Conservation (phyloP, 2,329 filamentous ascomycete species). For the Myriosclerotinia curreyana region DNA sequence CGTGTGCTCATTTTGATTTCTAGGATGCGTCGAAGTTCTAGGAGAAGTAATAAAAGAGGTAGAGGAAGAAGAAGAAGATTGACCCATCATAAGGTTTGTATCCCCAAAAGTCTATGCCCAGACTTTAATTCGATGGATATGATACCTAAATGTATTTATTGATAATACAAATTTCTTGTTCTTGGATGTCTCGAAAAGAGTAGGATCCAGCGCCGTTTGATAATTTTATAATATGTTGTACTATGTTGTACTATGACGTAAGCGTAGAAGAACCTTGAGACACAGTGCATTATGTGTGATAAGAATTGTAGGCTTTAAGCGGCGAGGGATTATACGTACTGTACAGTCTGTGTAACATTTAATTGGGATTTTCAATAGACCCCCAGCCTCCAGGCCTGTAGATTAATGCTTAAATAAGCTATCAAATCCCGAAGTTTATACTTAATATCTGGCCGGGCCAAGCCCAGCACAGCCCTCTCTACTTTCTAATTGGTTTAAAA, state of each 20-base stretch:
- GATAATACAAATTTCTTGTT: slow-evolving; percentile 9
- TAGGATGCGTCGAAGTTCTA: neutral
- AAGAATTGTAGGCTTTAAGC: slow-evolving; percentile 6
- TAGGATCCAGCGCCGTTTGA: slow-evolving; percentile 19
- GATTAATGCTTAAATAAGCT: too few species aligned
- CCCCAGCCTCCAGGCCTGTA: too few species aligned
- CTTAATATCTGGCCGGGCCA: too few species aligned
- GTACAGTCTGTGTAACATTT: too few species aligned
- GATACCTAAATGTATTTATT: slow-evolving; percentile 9
- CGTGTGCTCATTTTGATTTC: too few species aligned
- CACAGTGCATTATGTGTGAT: neutral
- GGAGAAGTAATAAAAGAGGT: slow-evolving; percentile 1
- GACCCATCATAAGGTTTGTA: slow-evolving; percentile 15
- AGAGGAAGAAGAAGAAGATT: slow-evolving; percentile 12
- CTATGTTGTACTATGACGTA: slow-evolving; percentile 1
- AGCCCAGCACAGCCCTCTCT: too few species aligned
- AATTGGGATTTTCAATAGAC: too few species aligned
- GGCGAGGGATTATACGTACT: slow-evolving; percentile 1
- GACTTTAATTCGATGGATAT: neutral
- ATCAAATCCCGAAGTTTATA: too few species aligned
- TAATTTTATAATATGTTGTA: too few species aligned
- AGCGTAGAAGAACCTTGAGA: neutral
- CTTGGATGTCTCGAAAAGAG: neutral
- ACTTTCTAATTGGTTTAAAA: too few species aligned
- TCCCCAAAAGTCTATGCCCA: neutral